Conservation (phyloP, 208 protist genomes). For the Porcisia deanei region DNA sequence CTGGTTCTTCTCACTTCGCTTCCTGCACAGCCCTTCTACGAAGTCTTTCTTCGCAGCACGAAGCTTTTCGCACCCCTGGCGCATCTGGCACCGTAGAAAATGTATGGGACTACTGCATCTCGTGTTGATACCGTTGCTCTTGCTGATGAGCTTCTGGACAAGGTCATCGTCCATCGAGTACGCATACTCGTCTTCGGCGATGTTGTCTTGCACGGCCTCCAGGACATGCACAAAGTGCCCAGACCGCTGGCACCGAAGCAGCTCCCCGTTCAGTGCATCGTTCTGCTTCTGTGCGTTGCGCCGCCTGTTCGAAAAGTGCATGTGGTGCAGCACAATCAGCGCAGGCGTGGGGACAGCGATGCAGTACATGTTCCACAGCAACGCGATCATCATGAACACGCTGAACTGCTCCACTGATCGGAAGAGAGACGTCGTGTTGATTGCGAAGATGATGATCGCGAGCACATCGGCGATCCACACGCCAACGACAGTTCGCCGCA, state of each 20-base stretch:
- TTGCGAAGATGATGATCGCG: conserved; percentile 53
- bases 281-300: conserved; percentile 53
- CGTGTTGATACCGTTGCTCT: conserved; percentile 34
- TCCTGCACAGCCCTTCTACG: conserved; percentile 34
- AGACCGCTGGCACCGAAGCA: conserved; percentile 31
- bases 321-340: conserved; percentile 58
- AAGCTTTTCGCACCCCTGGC: conserved; percentile 21
- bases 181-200: conserved; percentile 17
- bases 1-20: conserved; percentile 22
- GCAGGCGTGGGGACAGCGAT: conserved; percentile 47
- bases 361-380: conserved; percentile 66
- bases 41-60: conserved; percentile 22
- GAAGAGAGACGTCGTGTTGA: conserved; percentile 59
- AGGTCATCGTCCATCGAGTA: conserved; percentile 37
- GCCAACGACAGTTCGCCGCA: conserved; percentile 37
- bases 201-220: conserved; percentile 33
- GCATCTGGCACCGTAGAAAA: conserved; percentile 22
- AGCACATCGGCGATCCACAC: conserved; percentile 52
- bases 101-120: conserved; percentile 22
- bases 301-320: conserved; percentile 47
- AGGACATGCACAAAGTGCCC: conserved; percentile 28
- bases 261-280: conserved; percentile 38
- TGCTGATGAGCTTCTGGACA: conserved; percentile 26
- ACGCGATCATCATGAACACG: conserved; percentile 59
- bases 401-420: conserved; percentile 50